Conservation (phyloP, 139 green algal genomes). For the Asterochloris erici region DNA sequence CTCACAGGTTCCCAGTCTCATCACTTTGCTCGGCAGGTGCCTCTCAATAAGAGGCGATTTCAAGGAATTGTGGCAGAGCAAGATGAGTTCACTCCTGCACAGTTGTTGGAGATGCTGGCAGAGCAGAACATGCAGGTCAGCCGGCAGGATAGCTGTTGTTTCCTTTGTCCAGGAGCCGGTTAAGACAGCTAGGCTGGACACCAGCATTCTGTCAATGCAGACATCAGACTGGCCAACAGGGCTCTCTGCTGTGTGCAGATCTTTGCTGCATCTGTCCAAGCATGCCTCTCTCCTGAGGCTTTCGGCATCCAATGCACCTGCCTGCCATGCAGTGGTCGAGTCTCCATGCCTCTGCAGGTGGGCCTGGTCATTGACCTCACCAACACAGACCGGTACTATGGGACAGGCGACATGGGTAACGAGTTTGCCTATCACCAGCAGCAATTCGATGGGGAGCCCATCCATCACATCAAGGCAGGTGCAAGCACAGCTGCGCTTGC, state of each 20-base stretch:
- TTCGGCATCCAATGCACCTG: too few relatives aligned
- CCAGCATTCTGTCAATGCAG: not conserved
- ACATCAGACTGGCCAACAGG: not conserved
- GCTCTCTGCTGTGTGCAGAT: too few relatives aligned
- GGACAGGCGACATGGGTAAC: constrained; percentile 23
- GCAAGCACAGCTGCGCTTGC: too few relatives aligned
- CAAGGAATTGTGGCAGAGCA: constrained; percentile 20
- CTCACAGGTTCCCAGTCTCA: not conserved
- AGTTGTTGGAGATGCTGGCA: constrained; percentile 28
- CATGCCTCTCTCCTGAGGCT: too few relatives aligned
- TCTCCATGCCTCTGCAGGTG: constrained; percentile 35
- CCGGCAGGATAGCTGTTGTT: not conserved
- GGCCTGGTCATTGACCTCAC: constrained; percentile 91
- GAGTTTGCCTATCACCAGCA: too few relatives aligned
- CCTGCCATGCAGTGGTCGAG: too few relatives aligned
- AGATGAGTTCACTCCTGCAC: constrained; percentile 38
- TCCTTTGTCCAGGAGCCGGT: too few relatives aligned
- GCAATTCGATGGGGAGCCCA: too few relatives aligned
- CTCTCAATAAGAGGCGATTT: constrained; percentile 36
- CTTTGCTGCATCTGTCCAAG: too few relatives aligned
- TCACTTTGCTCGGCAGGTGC: constrained; percentile 30
- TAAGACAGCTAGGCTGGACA: not conserved
- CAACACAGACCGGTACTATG: constrained; percentile 90
- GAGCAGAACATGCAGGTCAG: constrained; percentile 26
- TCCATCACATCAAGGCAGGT: constrained; percentile 11